These are phyloP conservation scores for Creolimax fragrantissima DNA, from an alignment of 78 protist species.

Conservation along the genomic window DNA sequence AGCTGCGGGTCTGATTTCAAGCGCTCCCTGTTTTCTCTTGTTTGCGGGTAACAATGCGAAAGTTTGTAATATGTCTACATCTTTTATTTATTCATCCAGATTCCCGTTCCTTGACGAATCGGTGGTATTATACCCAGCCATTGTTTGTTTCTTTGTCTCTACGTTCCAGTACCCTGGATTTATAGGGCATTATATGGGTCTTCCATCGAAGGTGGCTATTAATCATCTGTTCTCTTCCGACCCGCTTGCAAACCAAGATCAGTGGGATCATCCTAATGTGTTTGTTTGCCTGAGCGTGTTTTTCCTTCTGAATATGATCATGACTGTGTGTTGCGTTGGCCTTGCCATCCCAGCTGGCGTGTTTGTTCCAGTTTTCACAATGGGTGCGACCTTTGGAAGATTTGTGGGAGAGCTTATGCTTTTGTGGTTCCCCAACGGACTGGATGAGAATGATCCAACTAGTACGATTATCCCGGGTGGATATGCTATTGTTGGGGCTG, in stretches of 20 bases:
- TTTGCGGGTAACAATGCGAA: too few species aligned
- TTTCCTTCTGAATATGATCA: not conserved
- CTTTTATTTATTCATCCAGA: not conserved
- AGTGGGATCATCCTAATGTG: not conserved
- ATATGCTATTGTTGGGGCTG: slow-evolving; percentile 22
- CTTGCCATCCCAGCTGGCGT: slow-evolving; percentile 11
- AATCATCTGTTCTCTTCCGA: not conserved
- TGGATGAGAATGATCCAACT: not conserved
- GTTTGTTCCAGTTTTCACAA: not conserved
- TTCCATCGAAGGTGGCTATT: not conserved
- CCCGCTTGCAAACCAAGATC: not conserved
- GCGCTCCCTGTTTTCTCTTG: too few species aligned
- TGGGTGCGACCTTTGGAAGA: slow-evolving; percentile 8
- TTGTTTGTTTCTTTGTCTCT: not conserved
- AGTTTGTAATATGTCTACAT: too few species aligned
- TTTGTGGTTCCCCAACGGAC: not conserved
- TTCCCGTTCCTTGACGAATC: not conserved
- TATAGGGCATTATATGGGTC: not conserved
- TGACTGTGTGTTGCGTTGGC: not conserved
- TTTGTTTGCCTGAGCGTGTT: not conserved
- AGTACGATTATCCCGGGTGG: not conserved
- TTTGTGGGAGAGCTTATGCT: slow-evolving; percentile 3
- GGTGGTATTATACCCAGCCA: not conserved
- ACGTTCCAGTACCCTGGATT: not conserved
- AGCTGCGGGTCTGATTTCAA: too few species aligned